These are phyloP conservation scores for Candida ortonii DNA, from an alignment of 805 yeast species.

Conservation along the genomic window DNA sequence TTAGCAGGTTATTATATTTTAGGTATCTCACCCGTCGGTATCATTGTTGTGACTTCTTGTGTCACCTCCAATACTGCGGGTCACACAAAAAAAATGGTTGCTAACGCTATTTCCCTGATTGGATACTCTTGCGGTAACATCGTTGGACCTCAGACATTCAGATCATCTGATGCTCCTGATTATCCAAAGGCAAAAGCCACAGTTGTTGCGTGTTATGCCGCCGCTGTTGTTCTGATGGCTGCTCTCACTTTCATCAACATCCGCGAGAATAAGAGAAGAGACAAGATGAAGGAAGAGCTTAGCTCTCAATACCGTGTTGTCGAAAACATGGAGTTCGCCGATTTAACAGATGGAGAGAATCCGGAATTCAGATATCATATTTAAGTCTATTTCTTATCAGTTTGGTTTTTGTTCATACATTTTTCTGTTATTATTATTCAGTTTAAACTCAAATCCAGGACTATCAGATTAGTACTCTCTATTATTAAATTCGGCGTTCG, in stretches of 20 bases:
- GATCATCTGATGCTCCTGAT: conserved; percentile 42
- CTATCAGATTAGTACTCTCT: no score
- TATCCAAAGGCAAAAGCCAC: conserved; percentile 46
- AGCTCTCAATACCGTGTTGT: conserved; percentile 8
- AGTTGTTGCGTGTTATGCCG: conserved; percentile 9
- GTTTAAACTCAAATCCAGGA: no score
- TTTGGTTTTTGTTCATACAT: no score
- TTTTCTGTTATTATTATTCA: no score
- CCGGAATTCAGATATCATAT: conserved; percentile 36
- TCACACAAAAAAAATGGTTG: conserved; percentile 48
- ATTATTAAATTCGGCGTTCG: no score
- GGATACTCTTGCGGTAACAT: conserved; percentile 47
- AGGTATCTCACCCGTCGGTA: conserved; percentile 25
- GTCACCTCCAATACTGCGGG: conserved; percentile 42
- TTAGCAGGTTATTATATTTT: conserved; percentile 32
- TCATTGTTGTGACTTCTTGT: conserved; percentile 27
- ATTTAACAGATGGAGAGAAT: conserved; percentile 43
- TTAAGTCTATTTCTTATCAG: no score
- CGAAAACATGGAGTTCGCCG: conserved; percentile 42
- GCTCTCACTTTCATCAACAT: conserved; percentile 27
- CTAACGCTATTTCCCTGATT: conserved; percentile 33
- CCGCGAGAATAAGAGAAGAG: conserved; percentile 23
- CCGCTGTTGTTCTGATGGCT: conserved; percentile 40
- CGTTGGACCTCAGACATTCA: conserved; percentile 55
- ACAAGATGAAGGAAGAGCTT: conserved; percentile 25